Evolutionary conservation across 169 alveolate species (phyloP).

Genomic region (Plasmodium berghei): DNA sequence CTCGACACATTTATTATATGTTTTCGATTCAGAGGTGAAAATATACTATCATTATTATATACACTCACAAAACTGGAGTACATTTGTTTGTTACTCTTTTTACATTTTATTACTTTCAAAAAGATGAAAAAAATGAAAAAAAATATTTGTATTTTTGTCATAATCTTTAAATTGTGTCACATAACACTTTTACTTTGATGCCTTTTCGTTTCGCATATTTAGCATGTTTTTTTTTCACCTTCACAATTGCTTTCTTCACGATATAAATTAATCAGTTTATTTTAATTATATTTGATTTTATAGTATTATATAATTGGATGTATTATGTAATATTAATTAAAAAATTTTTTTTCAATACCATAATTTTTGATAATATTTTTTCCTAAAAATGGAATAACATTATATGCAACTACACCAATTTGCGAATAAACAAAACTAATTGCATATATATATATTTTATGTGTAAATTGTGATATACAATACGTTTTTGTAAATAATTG

Average conservation of each 20-base stretch:
- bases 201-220: background rate
- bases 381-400: too few relatives aligned
- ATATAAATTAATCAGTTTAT: too few relatives aligned
- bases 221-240: background rate
- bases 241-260: background rate
- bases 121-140: slow-evolving; percentile 21
- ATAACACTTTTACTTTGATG: background rate
- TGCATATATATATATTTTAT: too few relatives aligned
- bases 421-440: too few relatives aligned
- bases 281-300: too few relatives aligned
- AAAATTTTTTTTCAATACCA: too few relatives aligned
- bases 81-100: slow-evolving; percentile 14
- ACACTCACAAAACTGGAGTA: slow-evolving; percentile 30
- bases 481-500: too few relatives aligned
- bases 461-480: too few relatives aligned
- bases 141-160: slow-evolving; percentile 19
- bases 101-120: slow-evolving; percentile 30
- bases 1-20: background rate
- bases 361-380: too few relatives aligned
- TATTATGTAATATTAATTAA: too few relatives aligned
- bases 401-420: too few relatives aligned
- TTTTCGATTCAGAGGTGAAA: slow-evolving; percentile 14
- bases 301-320: too few relatives aligned
- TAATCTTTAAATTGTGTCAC: slow-evolving; percentile 15
- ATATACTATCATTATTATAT: slow-evolving; percentile 2